Evolutionary conservation across 2,329 filamentous ascomycete species (phyloP).

Genomic region (Talaromyces sp.): DNA sequence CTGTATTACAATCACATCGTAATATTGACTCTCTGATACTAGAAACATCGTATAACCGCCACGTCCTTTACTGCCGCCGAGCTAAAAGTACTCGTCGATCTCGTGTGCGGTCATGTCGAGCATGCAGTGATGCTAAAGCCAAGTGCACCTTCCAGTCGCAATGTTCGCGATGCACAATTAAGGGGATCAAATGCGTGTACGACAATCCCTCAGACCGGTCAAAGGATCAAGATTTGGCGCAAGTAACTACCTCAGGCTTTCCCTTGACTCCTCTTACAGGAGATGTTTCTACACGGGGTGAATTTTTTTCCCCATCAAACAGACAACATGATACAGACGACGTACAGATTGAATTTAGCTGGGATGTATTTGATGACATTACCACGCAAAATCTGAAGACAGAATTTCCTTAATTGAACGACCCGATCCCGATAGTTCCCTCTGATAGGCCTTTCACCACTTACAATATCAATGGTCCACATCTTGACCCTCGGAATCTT

Average conservation of each 20-base stretch:
- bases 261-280: not conserved
- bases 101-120: slow-evolving; percentile 6
- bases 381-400: not conserved
- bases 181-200: slow-evolving; percentile 4
- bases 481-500: not conserved
- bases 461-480: not conserved
- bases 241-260: not conserved
- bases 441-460: too few species aligned
- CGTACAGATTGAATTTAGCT: not conserved
- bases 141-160: slow-evolving; percentile 8
- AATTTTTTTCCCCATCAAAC: not conserved
- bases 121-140: slow-evolving; percentile 2
- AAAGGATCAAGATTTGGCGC: not conserved
- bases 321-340: not conserved
- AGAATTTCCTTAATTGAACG: not conserved
- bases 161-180: slow-evolving; percentile 6
- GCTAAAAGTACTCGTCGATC: not conserved
- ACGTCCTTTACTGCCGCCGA: slow-evolving; percentile 8
- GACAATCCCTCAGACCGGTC: not conserved
- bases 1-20: not conserved
- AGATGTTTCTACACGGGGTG: not conserved
- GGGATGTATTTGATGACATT: not conserved
- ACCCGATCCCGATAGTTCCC: not conserved
- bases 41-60: slow-evolving; percentile 4
- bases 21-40: not conserved